phyloP scores from a whole-genome alignment of 805 yeast genomes.

The Isabelozyma gotoi region DNA sequence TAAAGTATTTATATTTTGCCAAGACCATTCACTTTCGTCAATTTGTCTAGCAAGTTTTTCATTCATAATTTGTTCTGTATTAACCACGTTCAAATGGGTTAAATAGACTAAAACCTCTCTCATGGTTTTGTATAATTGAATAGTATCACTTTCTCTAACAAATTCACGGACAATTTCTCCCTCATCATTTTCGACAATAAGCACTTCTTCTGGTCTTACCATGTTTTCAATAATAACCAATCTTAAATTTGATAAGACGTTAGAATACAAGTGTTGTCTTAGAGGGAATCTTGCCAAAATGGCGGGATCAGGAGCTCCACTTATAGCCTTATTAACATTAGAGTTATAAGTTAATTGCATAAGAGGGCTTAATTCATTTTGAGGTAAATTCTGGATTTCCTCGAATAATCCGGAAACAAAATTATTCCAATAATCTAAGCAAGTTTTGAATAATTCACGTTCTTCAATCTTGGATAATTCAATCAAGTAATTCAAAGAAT shows the following conservation, averaged over 20 bases:
- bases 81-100: constrained; percentile 92
- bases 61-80: constrained; percentile 92
- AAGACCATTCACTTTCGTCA: constrained; percentile 98
- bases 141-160: constrained; percentile 95
- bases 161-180: constrained; percentile 98
- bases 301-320: constrained; percentile 88
- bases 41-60: constrained; percentile 88
- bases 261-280: constrained; percentile 81
- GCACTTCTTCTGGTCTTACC: constrained; percentile 98
- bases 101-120: constrained; percentile 93
- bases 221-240: constrained; percentile 93
- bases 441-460: constrained; percentile 92
- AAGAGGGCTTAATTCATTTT: constrained; percentile 69
- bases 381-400: constrained; percentile 82
- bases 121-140: constrained; percentile 91
- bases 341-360: constrained; percentile 59
- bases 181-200: constrained; percentile 96
- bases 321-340: constrained; percentile 42
- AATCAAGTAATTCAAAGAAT: constrained; percentile 78
- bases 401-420: constrained; percentile 80
- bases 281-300: constrained; percentile 74
- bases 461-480: constrained; percentile 89
- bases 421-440: constrained; percentile 91
- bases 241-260: constrained; percentile 77
- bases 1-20: constrained; percentile 95